Evolutionary conservation across 2,329 filamentous ascomycete genomes (phyloP).

Genomic region (Aschersonia sp.): DNA sequence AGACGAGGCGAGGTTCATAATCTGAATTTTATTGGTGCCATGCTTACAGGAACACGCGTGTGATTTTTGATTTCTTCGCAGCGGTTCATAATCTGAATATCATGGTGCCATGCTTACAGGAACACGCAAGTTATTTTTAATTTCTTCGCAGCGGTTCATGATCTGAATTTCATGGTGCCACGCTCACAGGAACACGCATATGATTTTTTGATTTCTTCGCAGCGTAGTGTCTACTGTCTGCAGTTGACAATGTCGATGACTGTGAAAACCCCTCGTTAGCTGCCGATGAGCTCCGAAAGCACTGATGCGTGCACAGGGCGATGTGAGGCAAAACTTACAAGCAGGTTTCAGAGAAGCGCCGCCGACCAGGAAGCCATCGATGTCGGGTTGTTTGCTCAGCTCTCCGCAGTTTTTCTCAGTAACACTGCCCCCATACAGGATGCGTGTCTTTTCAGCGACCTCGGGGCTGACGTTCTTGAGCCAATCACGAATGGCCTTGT

Average conservation of each 20-base stretch:
- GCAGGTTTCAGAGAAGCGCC: constrained; percentile 95
- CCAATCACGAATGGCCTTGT: constrained; percentile 84
- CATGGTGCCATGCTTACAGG: neutral
- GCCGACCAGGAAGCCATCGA: constrained; percentile 95
- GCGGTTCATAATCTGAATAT: neutral
- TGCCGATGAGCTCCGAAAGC: neutral
- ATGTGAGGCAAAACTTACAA: constrained; percentile 42
- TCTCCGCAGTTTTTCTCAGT: constrained; percentile 97
- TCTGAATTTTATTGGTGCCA: neutral
- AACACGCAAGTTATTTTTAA: neutral
- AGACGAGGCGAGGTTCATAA: neutral
- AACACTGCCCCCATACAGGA: constrained; percentile 94
- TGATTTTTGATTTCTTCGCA: neutral
- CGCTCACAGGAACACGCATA: neutral
- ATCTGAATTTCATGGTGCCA: neutral
- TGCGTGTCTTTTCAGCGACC: constrained; percentile 73
- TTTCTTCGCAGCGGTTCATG: neutral
- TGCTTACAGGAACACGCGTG: neutral
- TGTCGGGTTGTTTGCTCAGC: constrained; percentile 80
- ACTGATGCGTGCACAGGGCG: neutral
- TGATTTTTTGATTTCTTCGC: neutral
- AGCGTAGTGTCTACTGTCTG: constrained; percentile 26
- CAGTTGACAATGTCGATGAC: constrained; percentile 48
- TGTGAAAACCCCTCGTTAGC: constrained; percentile 8
- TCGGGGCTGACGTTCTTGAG: constrained; percentile 61